Evolutionary conservation across 495 filamentous ascomycete species (phyloP).

Genomic region (Glutinoglossum americanum): DNA sequence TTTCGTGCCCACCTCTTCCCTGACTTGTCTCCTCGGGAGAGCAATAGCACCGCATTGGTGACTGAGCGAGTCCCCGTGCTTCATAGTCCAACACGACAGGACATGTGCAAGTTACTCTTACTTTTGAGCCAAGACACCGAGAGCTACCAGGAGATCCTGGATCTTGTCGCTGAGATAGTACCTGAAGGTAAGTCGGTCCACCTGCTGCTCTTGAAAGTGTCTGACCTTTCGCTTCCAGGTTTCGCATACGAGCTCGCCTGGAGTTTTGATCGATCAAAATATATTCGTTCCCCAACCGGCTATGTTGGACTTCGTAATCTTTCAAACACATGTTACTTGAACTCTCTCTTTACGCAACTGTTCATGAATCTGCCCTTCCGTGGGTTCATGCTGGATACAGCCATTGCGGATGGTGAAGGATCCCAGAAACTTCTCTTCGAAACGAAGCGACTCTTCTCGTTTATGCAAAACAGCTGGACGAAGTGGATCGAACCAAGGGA

Average conservation of each 20-base stretch:
- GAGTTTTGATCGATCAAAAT: conserved; percentile 40
- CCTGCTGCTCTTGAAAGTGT: conserved; percentile 7
- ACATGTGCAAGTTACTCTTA: conserved; percentile 41
- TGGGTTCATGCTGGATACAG: conserved; percentile 54
- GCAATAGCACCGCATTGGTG: conserved; percentile 5
- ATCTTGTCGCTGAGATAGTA: conserved; percentile 29
- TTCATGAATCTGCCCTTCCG: conserved; percentile 92
- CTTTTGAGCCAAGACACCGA: conserved; percentile 32
- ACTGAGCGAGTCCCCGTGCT: conserved; percentile 25
- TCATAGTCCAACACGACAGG: conserved; percentile 33
- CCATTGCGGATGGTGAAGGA: conserved; percentile 26
- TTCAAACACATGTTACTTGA: conserved; percentile 93
- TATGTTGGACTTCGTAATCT: conserved; percentile 76
- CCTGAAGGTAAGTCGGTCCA: conserved; percentile 21
- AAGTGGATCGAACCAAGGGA: conserved; percentile 51
- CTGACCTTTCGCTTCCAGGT: conserved; percentile 14
- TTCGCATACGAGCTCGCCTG: conserved; percentile 35
- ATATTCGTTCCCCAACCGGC: conserved; percentile 49
- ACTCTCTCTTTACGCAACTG: conserved; percentile 84
- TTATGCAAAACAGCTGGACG: conserved; percentile 61
- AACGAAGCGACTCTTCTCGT: conserved; percentile 61
- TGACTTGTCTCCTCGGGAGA: conserved; percentile 21
- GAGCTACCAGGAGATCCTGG: conserved; percentile 28
- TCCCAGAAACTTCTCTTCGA: conserved; percentile 50
- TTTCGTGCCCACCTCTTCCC: conserved; percentile 54